Percentiles rank a stretch among this genome's conserved stretches.
Conservation (phyloP, 163 green algal species). For the Trebouxia gelatinosa region DNA sequence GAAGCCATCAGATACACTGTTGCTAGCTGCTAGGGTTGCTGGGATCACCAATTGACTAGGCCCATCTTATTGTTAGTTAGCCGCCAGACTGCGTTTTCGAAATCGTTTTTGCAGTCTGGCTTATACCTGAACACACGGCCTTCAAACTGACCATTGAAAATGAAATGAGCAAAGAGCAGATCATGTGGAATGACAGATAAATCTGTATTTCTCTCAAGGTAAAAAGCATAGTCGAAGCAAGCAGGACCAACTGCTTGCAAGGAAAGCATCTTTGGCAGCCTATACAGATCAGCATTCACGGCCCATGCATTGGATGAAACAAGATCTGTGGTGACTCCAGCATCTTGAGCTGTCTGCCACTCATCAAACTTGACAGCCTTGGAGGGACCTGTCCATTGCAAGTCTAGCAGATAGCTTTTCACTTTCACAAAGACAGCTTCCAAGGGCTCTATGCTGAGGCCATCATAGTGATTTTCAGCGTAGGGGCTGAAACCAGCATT, state of each 20-base stretch:
- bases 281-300: constrained; percentile 14
- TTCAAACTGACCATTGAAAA: constrained; percentile 32
- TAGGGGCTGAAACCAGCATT: constrained; percentile 44
- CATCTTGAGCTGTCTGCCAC: constrained; percentile 15
- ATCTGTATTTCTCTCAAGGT: constrained; percentile 18
- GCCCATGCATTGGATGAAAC: constrained; percentile 19
- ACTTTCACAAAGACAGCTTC: constrained; percentile 68
- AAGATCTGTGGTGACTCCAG: neutral
- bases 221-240: constrained; percentile 21
- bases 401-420: constrained; percentile 28
- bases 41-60: neutral
- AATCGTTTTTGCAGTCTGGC: constrained; percentile 24
- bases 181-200: neutral
- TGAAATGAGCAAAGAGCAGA: constrained; percentile 24
- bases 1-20: no score
- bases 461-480: constrained; percentile 45
- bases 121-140: constrained; percentile 9
- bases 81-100: constrained; percentile 6
- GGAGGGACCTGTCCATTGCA: constrained; percentile 22
- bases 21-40: neutral
- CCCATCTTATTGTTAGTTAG: constrained; percentile 27
- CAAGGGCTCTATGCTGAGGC: constrained; percentile 42
- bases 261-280: constrained; percentile 30
- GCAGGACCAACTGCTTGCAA: constrained; percentile 14
- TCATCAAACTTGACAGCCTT: constrained; percentile 29